A percentile compares a stretch with the other conserved stretches of the same genome.
Evolutionary conservation across 352 stramenopile genomes (phyloP).

Genomic region (Phytopythium helicoides): DNA sequence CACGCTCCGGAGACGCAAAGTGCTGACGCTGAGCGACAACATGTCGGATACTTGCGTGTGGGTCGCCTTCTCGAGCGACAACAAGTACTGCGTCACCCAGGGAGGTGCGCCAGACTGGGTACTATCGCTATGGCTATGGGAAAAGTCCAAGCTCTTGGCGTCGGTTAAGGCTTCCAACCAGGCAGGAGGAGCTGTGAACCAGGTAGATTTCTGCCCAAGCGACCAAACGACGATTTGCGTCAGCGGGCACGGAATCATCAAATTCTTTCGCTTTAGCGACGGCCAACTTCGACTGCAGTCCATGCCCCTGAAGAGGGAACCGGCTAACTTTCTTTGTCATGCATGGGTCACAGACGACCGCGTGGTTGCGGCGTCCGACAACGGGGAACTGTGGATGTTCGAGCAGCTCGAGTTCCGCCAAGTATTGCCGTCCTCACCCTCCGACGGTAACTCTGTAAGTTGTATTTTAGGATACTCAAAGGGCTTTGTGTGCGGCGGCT

Average conservation of each 20-base stretch:
- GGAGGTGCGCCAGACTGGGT: constrained; percentile 89
- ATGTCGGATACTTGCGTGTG: constrained; percentile 73
- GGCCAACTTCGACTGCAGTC: constrained; percentile 70
- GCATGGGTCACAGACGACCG: constrained; percentile 91
- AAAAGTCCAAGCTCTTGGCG: constrained; percentile 89
- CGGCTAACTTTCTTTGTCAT: constrained; percentile 88
- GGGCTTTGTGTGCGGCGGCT: constrained; percentile 82
- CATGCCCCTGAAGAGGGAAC: constrained; percentile 71
- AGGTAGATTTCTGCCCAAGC: constrained; percentile 88
- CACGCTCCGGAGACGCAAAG: constrained; percentile 84
- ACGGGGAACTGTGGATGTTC: constrained; percentile 91
- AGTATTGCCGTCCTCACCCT: constrained; percentile 62
- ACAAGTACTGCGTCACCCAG: constrained; percentile 90
- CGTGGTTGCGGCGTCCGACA: constrained; percentile 86
- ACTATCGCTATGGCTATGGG: constrained; percentile 90
- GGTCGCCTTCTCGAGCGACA: constrained; percentile 89
- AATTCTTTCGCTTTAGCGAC: constrained; percentile 89
- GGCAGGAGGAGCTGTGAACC: constrained; percentile 69
- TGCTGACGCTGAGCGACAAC: constrained; percentile 76
- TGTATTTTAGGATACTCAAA: constrained; percentile 90
- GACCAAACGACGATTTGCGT: constrained; percentile 85
- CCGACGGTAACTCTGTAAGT: constrained; percentile 80
- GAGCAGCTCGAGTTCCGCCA: constrained; percentile 91
- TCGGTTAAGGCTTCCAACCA: constrained; percentile 72
- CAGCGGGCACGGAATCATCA: constrained; percentile 86